Base-by-base conservation (phyloP, 495 filamentous ascomycete genomes). In the Aspergillus indologenus region DNA sequence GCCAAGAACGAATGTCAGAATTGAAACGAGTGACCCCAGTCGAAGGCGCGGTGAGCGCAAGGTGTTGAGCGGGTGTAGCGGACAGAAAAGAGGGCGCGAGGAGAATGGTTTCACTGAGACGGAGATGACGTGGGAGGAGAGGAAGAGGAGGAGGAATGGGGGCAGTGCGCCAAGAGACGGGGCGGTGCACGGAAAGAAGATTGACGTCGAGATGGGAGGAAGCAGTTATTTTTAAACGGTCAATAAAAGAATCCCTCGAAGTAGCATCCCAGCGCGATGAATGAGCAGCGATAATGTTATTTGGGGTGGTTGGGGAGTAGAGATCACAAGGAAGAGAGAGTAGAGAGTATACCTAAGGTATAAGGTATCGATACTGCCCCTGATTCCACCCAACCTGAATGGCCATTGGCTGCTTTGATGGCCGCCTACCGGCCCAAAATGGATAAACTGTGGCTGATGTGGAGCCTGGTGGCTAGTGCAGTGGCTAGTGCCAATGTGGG, bases 71-170 rank as follows among this genome's bases (percentile, higher is more conserved):
- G 48, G 24, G 18, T 31, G 48, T 29, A 31, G 15, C 23, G 47
- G 26, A 50, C 20, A 51, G 22, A 19, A 17, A 29, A n/a, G 23
- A 55, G 44, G 43, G 21, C 14, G 22, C 21, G 23, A 26, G 29
- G 45, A n/a, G 56, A 14, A 21, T 20, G 26, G 53, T 57, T 46
- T 57, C 49, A 54, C n/a, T n/a, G n/a, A n/a, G n/a, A n/a, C 60
- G 34, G 29, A 44, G 55, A 62, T 62, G 60, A 62, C 60, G 60
- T 62, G 60, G 51, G 55, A 45, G 60, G n/a, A n/a, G n/a, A n/a
- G n/a, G n/a, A n/a, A n/a, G n/a, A n/a, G n/a, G n/a, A n/a, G n/a
- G 18, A 53, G 44, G 52, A 14, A 23, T 46, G 46, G 18, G 21
- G 26, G 31, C 40, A 24, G 29, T 15, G 26, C 20, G 40, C 56